Percentiles rank a stretch among this genome's conserved stretches.
Conservation (phyloP, 2,329 filamentous ascomycete genomes). For the Ascochyta koolunga region DNA sequence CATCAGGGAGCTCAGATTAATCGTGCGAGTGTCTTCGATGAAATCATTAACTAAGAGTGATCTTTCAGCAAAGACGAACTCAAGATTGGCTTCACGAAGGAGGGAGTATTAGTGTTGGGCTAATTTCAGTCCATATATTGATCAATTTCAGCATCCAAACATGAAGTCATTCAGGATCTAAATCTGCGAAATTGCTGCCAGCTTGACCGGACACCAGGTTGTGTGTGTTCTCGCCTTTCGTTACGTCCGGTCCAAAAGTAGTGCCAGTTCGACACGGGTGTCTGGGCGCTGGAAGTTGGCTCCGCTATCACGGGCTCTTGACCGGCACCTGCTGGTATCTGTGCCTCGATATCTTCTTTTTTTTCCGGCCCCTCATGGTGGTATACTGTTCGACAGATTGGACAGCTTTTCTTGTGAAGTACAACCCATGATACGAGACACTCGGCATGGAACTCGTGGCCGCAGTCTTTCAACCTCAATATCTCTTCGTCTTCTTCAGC, state of each 20-base stretch:
- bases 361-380: constrained; percentile 29
- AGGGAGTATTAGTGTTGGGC: too few relatives aligned
- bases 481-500: constrained; percentile 29
- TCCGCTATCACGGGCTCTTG: not conserved
- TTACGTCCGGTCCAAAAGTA: constrained; percentile 12
- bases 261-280: constrained; percentile 12
- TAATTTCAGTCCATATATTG: too few relatives aligned
- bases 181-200: not conserved
- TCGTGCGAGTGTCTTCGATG: too few relatives aligned
- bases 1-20: too few relatives aligned
- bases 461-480: constrained; percentile 33
- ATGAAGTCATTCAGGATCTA: not conserved
- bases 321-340: not conserved
- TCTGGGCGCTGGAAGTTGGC: not conserved
- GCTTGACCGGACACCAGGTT: not conserved
- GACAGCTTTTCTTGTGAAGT: constrained; percentile 39
- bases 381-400: constrained; percentile 39
- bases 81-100: too few relatives aligned
- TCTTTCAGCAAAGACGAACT: too few relatives aligned
- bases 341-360: constrained; percentile 23
- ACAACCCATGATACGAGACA: constrained; percentile 42
- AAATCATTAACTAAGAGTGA: too few relatives aligned
- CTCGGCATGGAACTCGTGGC: constrained; percentile 41
- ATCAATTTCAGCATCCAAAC: too few relatives aligned
- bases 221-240: not conserved